Evolutionary conservation across 2,329 filamentous ascomycete genomes (phyloP), one percentile per base, ranked within the genome.

Genomic region (Colletotrichum sp.): DNA sequence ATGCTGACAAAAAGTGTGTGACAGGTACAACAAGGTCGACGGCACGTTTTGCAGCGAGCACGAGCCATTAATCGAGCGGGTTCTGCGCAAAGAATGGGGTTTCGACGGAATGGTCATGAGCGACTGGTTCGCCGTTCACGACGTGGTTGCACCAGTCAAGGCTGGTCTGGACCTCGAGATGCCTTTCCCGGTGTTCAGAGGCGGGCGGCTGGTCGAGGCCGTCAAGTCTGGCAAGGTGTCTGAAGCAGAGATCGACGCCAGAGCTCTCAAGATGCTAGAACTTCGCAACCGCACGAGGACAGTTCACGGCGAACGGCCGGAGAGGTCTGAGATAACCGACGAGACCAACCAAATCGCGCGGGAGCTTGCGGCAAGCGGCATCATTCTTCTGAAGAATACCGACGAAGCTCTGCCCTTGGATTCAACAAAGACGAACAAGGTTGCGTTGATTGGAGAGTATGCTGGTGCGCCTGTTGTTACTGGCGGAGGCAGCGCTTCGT

Each of bases 41-140:
- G 81, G 81, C 13, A 73, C 71, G 2, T 79, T 79, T 32, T 79
- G 78, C 12, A 78, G 78, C 9, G 78, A 82, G 8, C 79, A 80
- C 48, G 52, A 12, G 13, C 67, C 67, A 12, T 68, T 64, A 26
- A 61, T 81, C 8, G 75, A 80, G 26, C 71, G 80, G 9, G 79
- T 84, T 3, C 71, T 85, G 9, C 79, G 83, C 2, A 78, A 80
- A 5, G 81, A 84, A 69, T 84, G 83, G 83, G 77, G 79, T 16
- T 85, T 80, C 76, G 79, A 83, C 7, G 83, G 83, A 18, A 78
- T 83, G 13, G 79, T 83, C 75, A 82, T 84, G 78, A 83, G 80
- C 48, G 83, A 84, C 63, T 85, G 82, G 83, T 83, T 79, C 72
- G 82, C 80, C 64, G 83, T 79, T 8, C 82, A 85, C 76, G 79